Percentiles rank a stretch among this genome's conserved stretches.
These are phyloP conservation scores for Kazachstania bromeliacearum DNA, from an alignment of 805 yeast genomes.

Conservation along the genomic window DNA sequence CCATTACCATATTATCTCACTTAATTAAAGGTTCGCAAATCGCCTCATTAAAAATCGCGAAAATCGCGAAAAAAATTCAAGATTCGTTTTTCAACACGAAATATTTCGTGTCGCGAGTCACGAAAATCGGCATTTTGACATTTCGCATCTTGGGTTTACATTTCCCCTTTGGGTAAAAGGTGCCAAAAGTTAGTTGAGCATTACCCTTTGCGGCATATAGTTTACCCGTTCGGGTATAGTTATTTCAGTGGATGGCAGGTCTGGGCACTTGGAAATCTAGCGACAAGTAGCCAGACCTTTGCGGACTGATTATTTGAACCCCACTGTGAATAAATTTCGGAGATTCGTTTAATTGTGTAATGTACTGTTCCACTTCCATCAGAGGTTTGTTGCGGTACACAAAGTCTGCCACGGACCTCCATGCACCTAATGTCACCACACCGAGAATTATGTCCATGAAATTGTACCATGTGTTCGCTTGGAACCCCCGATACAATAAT, in stretches of 20 bases:
- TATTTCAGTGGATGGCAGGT: no score
- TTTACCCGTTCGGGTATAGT: no score
- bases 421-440: conserved; percentile 33
- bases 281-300: conserved; percentile 45
- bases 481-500: conserved; percentile 33
- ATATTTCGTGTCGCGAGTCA: not conserved
- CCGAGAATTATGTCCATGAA: conserved; percentile 32
- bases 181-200: no score
- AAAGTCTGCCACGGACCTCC: conserved; percentile 31
- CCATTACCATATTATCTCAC: no score
- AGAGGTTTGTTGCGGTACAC: conserved; percentile 19
- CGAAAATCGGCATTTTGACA: no score
- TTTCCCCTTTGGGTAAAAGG: no score
- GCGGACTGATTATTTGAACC: conserved; percentile 40
- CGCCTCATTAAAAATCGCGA: no score
- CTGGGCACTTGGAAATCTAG: conserved; percentile 15
- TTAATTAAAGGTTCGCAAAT: no score
- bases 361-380: conserved; percentile 36
- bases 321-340: conserved; percentile 14
- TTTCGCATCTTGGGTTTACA: no score
- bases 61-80: no score
- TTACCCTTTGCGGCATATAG: no score
- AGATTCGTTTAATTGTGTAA: conserved; percentile 27
- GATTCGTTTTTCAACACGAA: no score
- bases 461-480: conserved; percentile 33